Evolutionary conservation across 495 filamentous ascomycete genomes (phyloP).

Genomic region (Trichoderma asperelloides): DNA sequence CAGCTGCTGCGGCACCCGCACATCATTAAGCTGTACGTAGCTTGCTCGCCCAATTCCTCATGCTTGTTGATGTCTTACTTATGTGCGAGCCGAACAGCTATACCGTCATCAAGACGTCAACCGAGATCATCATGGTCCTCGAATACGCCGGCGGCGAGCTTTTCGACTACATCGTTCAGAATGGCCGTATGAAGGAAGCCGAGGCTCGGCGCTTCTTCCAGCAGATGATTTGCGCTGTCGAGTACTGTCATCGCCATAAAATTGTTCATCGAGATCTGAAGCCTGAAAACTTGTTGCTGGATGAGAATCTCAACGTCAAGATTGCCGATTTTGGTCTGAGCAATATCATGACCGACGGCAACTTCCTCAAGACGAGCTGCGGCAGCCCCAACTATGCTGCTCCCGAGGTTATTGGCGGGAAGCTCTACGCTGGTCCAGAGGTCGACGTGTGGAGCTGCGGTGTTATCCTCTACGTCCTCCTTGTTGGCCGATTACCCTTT

Average conservation of each 20-base stretch:
- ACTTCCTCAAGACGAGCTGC: conserved; percentile 97
- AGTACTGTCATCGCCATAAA: conserved; percentile 98
- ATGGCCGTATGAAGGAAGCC: conserved; percentile 81
- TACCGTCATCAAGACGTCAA: conserved; percentile 88
- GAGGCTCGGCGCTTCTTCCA: conserved; percentile 95
- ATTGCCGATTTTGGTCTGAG: conserved; percentile 97
- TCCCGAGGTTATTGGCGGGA: conserved; percentile 94
- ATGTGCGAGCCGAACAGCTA: conserved; percentile 45
- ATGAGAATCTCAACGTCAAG: conserved; percentile 92
- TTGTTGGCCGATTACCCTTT: conserved; percentile 87
- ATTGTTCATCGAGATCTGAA: conserved; percentile 97
- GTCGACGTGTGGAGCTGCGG: conserved; percentile 99
- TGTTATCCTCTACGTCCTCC: conserved; percentile 91
- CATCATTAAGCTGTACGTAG: conserved; percentile 90
- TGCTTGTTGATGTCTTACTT: background rate
- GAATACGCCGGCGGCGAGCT: conserved; percentile 95
- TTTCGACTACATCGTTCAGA: conserved; percentile 91
- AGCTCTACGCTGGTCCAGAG: conserved; percentile 94
- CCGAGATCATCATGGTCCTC: conserved; percentile 97
- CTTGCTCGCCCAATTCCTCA: background rate
- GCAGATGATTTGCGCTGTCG: conserved; percentile 97
- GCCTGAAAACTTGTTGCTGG: conserved; percentile 91
- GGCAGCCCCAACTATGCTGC: conserved; percentile 97
- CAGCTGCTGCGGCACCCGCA: conserved; percentile 93
- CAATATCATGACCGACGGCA: conserved; percentile 99